A percentile compares a stretch with the other conserved stretches of the same genome.
phyloP scores from a whole-genome alignment of 2,329 filamentous ascomycete genomes.

The Penicillium sp. region DNA sequence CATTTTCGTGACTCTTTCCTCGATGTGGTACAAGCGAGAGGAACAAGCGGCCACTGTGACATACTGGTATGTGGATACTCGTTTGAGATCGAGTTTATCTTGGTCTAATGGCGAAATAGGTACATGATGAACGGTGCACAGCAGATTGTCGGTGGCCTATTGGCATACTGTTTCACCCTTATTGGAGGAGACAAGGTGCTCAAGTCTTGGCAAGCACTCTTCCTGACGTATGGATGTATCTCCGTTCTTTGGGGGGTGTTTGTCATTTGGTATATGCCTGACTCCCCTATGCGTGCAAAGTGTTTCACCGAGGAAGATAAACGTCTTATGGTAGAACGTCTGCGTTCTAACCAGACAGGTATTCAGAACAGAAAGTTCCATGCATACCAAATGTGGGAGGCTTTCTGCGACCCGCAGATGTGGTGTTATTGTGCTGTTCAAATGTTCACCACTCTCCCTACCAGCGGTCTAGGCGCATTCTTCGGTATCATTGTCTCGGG shows the following conservation, averaged over 20 bases:
- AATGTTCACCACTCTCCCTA: constrained; percentile 70
- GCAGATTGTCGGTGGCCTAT: constrained; percentile 68
- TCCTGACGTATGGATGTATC: constrained; percentile 63
- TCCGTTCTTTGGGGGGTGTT: constrained; percentile 65
- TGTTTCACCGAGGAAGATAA: constrained; percentile 67
- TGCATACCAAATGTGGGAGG: constrained; percentile 54
- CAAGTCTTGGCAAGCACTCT: constrained; percentile 67
- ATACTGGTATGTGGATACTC: constrained; percentile 54
- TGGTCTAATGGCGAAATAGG: constrained; percentile 23
- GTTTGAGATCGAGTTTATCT: accelerated
- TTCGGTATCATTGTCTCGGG: constrained; percentile 70
- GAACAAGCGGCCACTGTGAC: constrained; percentile 66
- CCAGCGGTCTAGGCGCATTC: constrained; percentile 69
- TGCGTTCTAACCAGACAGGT: constrained; percentile 60
- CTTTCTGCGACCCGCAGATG: constrained; percentile 63
- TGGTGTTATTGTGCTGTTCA: constrained; percentile 65
- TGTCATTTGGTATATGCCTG: constrained; percentile 63
- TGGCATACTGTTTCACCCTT: constrained; percentile 57
- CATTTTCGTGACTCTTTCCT: constrained; percentile 63
- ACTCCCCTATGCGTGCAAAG: constrained; percentile 69
- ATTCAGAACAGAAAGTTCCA: constrained; percentile 58
- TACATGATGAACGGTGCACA: constrained; percentile 76
- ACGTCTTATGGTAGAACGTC: constrained; percentile 60
- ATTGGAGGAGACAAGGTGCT: constrained; percentile 53
- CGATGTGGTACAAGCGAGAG: constrained; percentile 69